Evolutionary conservation across 2,329 filamentous ascomycete species (phyloP).

Genomic region (Hysterium pulicare): DNA sequence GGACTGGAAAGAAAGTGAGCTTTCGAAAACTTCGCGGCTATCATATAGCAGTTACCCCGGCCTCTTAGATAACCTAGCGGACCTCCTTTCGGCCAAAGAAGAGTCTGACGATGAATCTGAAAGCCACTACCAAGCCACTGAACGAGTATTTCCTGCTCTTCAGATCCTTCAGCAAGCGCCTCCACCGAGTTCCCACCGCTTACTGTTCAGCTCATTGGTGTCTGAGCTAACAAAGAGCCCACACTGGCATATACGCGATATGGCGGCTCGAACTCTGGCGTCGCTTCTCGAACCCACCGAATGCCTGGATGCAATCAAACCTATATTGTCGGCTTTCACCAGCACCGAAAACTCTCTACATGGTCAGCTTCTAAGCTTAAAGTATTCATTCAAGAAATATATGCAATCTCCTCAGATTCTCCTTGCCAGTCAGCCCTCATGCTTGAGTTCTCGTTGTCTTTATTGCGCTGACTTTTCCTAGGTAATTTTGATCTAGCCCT

Average conservation of each 20-base stretch:
- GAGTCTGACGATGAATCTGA: constrained; percentile 17
- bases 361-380: constrained; percentile 27
- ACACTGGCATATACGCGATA: constrained; percentile 79
- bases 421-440: too few species aligned
- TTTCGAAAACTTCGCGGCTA: constrained; percentile 51
- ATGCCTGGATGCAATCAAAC: constrained; percentile 17
- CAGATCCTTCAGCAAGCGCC: constrained; percentile 73
- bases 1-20: constrained; percentile 54
- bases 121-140: constrained; percentile 41
- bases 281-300: constrained; percentile 28
- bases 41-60: constrained; percentile 68
- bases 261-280: constrained; percentile 67
- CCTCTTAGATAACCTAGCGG: constrained; percentile 61
- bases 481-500: too few species aligned
- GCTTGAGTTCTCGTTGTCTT: too few species aligned
- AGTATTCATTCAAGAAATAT: constrained; percentile 28
- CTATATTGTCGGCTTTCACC: constrained; percentile 15
- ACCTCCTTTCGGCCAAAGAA: constrained; percentile 49
- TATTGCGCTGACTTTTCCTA: too few species aligned
- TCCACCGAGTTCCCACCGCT: constrained; percentile 56
- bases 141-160: constrained; percentile 78
- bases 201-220: constrained; percentile 58
- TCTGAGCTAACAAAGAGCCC: constrained; percentile 62
- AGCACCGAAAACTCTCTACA: constrained; percentile 25
- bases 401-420: constrained; percentile 9